Evolutionary conservation across 1,139 yeast genomes (phyloP).

Genomic region (Suhomyces yuchorum): DNA sequence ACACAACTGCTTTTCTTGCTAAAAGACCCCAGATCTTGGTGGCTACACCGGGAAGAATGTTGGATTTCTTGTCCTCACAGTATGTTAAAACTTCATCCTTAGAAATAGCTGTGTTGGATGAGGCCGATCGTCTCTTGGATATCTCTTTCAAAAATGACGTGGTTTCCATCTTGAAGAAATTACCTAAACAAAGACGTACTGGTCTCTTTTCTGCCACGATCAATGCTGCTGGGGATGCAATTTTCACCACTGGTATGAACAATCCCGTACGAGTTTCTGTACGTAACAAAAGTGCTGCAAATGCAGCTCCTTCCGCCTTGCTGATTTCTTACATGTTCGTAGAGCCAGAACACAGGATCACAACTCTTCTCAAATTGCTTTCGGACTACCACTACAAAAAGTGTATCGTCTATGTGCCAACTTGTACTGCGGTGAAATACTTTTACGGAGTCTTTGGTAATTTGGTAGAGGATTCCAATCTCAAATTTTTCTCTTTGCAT

Average conservation of each 20-base stretch:
- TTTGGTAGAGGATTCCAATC: slow-evolving; percentile 25
- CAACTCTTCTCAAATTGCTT: slow-evolving; percentile 57
- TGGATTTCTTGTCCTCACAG: slow-evolving; percentile 65
- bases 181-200: slow-evolving; percentile 91
- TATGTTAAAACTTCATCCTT: slow-evolving; percentile 57
- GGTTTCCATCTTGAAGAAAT: slow-evolving; percentile 58
- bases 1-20: slow-evolving; percentile 57
- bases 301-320: slow-evolving; percentile 61
- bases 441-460: slow-evolving; percentile 60
- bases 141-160: slow-evolving; percentile 73
- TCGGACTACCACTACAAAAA: slow-evolving; percentile 62
- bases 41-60: slow-evolving; percentile 90
- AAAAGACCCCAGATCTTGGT: slow-evolving; percentile 71
- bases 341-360: slow-evolving; percentile 61
- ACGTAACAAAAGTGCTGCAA: slow-evolving; percentile 45
- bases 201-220: slow-evolving; percentile 94
- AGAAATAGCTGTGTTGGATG: slow-evolving; percentile 82
- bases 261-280: slow-evolving; percentile 88
- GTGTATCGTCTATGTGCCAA: slow-evolving; percentile 88
- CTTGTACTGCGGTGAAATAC: slow-evolving; percentile 79
- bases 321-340: slow-evolving; percentile 63
- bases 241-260: slow-evolving; percentile 79
- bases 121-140: slow-evolving; percentile 88
- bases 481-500: slow-evolving; percentile 69
- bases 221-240: slow-evolving; percentile 69